Evolutionary conservation across 1,139 yeast species (phyloP).

Genomic region (Taphrina pruni): DNA sequence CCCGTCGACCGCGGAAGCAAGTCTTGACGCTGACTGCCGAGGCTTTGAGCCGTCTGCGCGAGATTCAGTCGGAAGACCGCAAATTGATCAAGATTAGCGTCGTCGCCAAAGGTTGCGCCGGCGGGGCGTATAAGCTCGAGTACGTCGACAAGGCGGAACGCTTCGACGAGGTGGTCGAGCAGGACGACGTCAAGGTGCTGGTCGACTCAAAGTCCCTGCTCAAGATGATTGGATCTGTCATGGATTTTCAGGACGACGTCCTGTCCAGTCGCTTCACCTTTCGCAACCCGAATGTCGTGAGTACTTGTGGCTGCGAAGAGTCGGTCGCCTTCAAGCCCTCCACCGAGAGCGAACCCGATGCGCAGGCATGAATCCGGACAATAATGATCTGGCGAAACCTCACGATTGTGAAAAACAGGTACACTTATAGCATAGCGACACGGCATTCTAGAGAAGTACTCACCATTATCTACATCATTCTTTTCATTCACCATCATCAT

Average conservation of each 20-base stretch:
- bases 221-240: slow-evolving; percentile 93
- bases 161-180: slow-evolving; percentile 85
- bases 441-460: neutral
- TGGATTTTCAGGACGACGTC: slow-evolving; percentile 98
- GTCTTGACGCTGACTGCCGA: slow-evolving; percentile 35
- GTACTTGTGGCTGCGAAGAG: slow-evolving; percentile 98
- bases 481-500: neutral
- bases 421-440: neutral
- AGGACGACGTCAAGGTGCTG: slow-evolving; percentile 81
- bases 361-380: neutral
- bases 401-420: neutral
- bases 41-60: slow-evolving; percentile 21
- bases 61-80: slow-evolving; percentile 31
- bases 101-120: slow-evolving; percentile 95
- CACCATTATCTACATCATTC: neutral
- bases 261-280: slow-evolving; percentile 86
- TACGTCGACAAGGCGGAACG: slow-evolving; percentile 88
- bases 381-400: too few relatives aligned
- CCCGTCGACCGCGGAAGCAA: slow-evolving; percentile 39
- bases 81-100: slow-evolving; percentile 90
- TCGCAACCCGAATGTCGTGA: slow-evolving; percentile 93
- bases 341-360: neutral
- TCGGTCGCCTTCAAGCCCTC: slow-evolving; percentile 58
- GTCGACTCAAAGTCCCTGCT: slow-evolving; percentile 95
- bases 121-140: slow-evolving; percentile 86